These are phyloP conservation scores for Hypoxylon fragiforme DNA, from an alignment of 495 filamentous ascomycete species.

Conservation along the genomic window DNA sequence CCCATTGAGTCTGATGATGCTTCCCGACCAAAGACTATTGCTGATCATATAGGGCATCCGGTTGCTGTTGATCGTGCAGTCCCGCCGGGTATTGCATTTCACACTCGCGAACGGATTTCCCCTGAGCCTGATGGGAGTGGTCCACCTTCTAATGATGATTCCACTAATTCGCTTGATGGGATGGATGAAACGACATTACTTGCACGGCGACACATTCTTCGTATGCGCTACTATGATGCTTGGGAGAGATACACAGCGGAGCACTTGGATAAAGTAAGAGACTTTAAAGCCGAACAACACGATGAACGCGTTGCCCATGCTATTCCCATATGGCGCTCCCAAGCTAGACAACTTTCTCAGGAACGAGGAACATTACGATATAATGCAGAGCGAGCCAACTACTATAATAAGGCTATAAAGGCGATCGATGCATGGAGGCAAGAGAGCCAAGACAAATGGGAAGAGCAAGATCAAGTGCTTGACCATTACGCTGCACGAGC, in stretches of 20 bases:
- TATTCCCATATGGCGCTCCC: slow-evolving; percentile 32
- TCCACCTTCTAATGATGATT: not conserved
- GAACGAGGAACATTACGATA: slow-evolving; percentile 14
- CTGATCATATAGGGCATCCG: not conserved
- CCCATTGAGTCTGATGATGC: not conserved
- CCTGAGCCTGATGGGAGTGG: not conserved
- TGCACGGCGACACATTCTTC: slow-evolving; percentile 68
- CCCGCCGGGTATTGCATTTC: not conserved
- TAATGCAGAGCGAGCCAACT: slow-evolving; percentile 20
- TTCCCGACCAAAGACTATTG: not conserved
- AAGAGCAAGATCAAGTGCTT: slow-evolving; percentile 18
- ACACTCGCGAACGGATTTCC: not conserved
- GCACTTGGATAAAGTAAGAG: slow-evolving; percentile 67
- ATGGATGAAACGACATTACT: slow-evolving; percentile 54
- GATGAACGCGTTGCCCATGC: slow-evolving; percentile 11
- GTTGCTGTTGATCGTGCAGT: not conserved
- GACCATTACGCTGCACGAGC: slow-evolving; percentile 30
- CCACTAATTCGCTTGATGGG: slow-evolving; percentile 12
- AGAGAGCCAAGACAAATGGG: slow-evolving; percentile 7
- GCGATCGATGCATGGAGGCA: slow-evolving; percentile 30
- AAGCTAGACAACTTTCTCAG: slow-evolving; percentile 15
- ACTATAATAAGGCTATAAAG: slow-evolving; percentile 23
- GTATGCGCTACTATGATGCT: slow-evolving; percentile 73
- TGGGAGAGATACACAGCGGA: slow-evolving; percentile 76
- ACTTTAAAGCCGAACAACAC: slow-evolving; percentile 57